phyloP scores from a whole-genome alignment of 257 asterid species.

The Solanum corneliomulleri region DNA sequence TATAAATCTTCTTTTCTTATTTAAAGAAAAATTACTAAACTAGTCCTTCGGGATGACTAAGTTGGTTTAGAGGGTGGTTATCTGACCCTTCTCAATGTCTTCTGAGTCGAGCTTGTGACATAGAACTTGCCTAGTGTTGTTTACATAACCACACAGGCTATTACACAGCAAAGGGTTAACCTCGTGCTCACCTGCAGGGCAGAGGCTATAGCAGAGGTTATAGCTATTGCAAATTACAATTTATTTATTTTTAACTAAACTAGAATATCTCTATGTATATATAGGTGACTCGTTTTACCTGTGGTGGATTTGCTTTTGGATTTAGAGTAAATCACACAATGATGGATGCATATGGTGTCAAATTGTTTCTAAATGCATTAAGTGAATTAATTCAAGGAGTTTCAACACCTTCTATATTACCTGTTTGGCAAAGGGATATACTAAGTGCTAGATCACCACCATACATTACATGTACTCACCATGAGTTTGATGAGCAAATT shows the following conservation, averaged over 20 bases:
- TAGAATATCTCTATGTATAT: not conserved
- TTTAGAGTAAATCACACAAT: conserved; percentile 5
- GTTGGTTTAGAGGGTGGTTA: too few species aligned
- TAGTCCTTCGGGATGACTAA: too few species aligned
- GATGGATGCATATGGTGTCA: not conserved
- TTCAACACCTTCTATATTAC: not conserved
- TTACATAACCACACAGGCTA: too few species aligned
- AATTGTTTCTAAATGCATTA: not conserved
- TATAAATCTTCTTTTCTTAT: not conserved
- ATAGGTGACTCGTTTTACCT: not conserved
- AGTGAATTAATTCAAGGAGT: not conserved
- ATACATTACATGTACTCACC: not conserved
- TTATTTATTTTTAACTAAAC: too few species aligned
- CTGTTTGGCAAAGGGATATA: conserved; percentile 15
- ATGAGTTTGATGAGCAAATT: conserved; percentile 2
- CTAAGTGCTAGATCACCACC: not conserved
- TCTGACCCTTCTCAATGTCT: too few species aligned
- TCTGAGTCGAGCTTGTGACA: too few species aligned
- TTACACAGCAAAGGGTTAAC: too few species aligned
- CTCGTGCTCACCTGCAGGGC: too few species aligned
- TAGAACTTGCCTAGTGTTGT: too few species aligned
- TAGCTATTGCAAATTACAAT: too few species aligned
- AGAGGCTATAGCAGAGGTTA: too few species aligned
- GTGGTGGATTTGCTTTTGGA: conserved; percentile 9
- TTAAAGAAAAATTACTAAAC: too few species aligned